Evolutionary conservation across 441 rosid species (phyloP), one percentile per base, ranked within the genome.

Genomic region (Erodium moschatum): DNA sequence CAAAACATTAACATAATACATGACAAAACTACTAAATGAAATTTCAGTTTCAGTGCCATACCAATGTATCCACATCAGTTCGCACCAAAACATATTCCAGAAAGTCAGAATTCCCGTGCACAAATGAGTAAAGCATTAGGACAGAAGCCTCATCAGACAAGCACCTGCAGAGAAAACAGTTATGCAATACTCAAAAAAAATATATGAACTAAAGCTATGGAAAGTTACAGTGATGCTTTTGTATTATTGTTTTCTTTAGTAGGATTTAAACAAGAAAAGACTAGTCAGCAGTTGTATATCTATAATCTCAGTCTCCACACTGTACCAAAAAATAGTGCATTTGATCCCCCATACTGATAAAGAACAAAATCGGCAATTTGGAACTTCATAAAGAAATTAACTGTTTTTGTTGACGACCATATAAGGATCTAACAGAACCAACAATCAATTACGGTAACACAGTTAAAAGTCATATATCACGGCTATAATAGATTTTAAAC

Each of bases 31-130:
- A 72, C 27, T 60, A 68, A 63, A 62, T 62, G 44, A n/a, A 69
- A 63, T 5, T 67, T 27, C 29, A 72, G 73, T 33, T 71, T 69
- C 52, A 38, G 62, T 54, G 64, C 15, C 88, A 65, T 92, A 95
- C 99, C 98, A 95, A 72, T 54, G 93, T 95, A 83, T 95, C 99
- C 85, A 92, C 20, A 85, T 95, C 99, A 38, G 93, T 92, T 76
- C 97, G 95, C 80, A 92, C 99, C 76, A 95, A 79, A 50, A 92
- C 96, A 76, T 95, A 89, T 83, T 95, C 99, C 86, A 90, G 85
- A 75, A 95, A 95, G 79, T 84, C 87, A n/a, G 93, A 85, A 79
- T 95, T 95, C 72, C 98, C 98, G 79, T 89, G 95, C 74, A 95
- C 74, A 85, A 95, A 71, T 33, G 98, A 87, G 80, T 95, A 95